phyloP scores from a whole-genome alignment of 2,329 filamentous ascomycete genomes.

The Curvularia sp. region DNA sequence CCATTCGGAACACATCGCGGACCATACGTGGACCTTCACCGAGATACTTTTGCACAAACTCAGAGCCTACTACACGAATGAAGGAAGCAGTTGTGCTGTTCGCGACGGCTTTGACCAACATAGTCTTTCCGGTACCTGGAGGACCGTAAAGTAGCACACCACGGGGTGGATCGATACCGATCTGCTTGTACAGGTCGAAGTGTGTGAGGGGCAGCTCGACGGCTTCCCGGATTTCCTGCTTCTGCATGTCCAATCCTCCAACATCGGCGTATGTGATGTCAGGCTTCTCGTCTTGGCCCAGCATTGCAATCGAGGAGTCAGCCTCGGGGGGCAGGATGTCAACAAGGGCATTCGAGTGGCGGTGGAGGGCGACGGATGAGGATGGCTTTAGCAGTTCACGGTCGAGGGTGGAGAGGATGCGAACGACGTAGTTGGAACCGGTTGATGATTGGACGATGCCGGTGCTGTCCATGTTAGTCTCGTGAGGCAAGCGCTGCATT shows the following conservation, averaged over 20 bases:
- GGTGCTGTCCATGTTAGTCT: conserved; percentile 66
- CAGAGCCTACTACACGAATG: conserved; percentile 96
- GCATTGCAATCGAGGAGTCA: conserved; percentile 98
- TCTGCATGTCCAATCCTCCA: conserved; percentile 98
- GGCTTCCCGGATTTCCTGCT: conserved; percentile 98
- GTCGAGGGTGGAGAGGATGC: conserved; percentile 96
- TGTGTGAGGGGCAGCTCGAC: conserved; percentile 96
- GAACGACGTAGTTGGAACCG: conserved; percentile 98
- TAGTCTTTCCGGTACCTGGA: conserved; percentile 94
- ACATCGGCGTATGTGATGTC: conserved; percentile 98
- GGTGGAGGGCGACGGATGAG: conserved; percentile 94
- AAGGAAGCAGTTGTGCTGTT: conserved; percentile 98
- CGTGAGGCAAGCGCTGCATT: conserved; percentile 6
- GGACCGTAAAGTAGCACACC: conserved; percentile 96
- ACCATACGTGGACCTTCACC: conserved; percentile 99
- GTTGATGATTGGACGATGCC: conserved; percentile 98
- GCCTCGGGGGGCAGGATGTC: conserved; percentile 99
- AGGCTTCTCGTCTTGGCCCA: conserved; percentile 94
- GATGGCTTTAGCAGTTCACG: conserved; percentile 98
- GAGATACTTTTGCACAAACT: conserved; percentile 98
- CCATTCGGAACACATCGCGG: conserved; percentile 98
- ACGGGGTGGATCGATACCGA: conserved; percentile 96
- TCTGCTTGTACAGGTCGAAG: conserved; percentile 98
- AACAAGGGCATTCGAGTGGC: conserved; percentile 97
- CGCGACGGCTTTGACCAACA: conserved; percentile 97